Conservation (phyloP, 345 rosid species). For the Lepidium africanum region DNA sequence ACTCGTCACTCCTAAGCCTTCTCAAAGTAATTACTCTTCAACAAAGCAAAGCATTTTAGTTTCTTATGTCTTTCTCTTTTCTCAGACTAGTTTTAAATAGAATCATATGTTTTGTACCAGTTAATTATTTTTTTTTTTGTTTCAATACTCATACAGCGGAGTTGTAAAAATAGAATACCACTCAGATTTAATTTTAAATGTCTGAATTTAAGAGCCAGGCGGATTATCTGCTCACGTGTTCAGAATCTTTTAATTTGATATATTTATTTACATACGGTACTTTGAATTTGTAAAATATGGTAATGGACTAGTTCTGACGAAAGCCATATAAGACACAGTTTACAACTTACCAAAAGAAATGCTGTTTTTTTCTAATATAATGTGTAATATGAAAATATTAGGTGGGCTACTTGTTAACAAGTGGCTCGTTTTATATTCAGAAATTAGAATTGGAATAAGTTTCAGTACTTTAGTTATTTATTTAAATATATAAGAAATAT, state of each 20-base stretch:
- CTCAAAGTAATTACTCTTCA: neutral
- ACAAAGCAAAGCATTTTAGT: conserved; percentile 27
- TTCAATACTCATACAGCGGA: neutral
- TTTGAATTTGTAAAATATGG: neutral
- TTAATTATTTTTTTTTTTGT: neutral
- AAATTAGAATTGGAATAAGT: conserved; percentile 17
- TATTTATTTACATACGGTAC: neutral
- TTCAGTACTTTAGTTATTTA: neutral
- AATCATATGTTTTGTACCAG: neutral
- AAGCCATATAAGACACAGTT: neutral
- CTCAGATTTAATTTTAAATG: neutral
- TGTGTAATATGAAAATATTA: neutral
- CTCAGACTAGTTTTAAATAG: neutral
- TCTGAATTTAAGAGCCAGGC: neutral
- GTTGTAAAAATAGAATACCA: neutral
- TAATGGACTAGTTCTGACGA: neutral
- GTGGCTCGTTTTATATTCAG: conserved; percentile 12
- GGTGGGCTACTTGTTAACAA: conserved; percentile 3
- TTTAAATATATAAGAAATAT: neutral
- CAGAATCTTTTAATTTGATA: neutral
- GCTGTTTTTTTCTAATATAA: neutral
- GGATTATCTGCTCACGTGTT: neutral
- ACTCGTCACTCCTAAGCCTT: neutral
- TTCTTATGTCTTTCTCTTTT: neutral
- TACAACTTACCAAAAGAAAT: neutral